Conservation (phyloP, 176 grass and related monocot genomes). For the Raddia guianensis region DNA sequence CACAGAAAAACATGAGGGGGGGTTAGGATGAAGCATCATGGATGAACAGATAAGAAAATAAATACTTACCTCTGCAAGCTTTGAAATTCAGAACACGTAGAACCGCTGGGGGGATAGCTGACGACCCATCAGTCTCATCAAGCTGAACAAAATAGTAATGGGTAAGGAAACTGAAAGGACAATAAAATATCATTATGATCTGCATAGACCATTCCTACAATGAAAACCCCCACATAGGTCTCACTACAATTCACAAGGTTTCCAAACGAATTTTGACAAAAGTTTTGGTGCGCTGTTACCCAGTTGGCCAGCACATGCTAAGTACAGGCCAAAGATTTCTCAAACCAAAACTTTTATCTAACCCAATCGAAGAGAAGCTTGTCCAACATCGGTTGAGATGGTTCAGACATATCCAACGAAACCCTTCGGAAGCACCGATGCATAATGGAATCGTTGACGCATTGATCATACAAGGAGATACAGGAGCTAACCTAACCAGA, state of each 20-base stretch:
- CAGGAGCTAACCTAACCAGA: too few relatives aligned
- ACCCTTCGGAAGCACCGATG: too few relatives aligned
- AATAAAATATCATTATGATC: constrained; percentile 9
- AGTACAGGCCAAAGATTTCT: not conserved
- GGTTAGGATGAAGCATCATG: not conserved
- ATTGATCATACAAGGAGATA: too few relatives aligned
- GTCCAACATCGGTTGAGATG: too few relatives aligned
- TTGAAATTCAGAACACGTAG: constrained; percentile 86
- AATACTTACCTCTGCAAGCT: constrained; percentile 83
- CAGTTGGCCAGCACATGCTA: not conserved
- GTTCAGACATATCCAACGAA: too few relatives aligned
- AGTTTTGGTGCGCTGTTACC: not conserved
- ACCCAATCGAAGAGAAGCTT: too few relatives aligned
- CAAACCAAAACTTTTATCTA: too few relatives aligned
- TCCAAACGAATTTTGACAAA: not conserved
- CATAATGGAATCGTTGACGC: too few relatives aligned
- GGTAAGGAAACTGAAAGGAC: constrained; percentile 26
- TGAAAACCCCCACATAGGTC: not conserved
- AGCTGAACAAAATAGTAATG: constrained; percentile 56
- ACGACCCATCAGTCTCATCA: constrained; percentile 84
- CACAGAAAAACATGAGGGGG: not conserved
- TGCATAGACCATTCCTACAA: not conserved
- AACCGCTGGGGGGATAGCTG: constrained; percentile 73
- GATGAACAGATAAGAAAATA: not conserved
- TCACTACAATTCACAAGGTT: not conserved